Conservation (phyloP, 192 early-diverging fungal genomes). For the Chytriomyces confervae region DNA sequence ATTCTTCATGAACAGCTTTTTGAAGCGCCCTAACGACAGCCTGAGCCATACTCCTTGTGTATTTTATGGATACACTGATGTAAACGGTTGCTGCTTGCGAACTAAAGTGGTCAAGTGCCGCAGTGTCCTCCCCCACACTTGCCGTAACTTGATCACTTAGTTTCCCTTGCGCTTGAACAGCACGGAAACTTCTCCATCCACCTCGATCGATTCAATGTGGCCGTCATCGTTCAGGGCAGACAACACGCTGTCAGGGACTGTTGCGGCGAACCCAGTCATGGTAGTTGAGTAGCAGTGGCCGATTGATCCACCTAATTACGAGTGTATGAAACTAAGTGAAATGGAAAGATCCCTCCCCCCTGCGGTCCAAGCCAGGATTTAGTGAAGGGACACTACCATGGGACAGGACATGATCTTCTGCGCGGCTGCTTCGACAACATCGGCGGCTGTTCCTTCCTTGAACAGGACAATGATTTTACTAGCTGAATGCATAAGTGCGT, state of each 20-base stretch:
- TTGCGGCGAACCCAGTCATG: slow-evolving; percentile 62
- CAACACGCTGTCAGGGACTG: slow-evolving; percentile 57
- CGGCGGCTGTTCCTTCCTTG: slow-evolving; percentile 54
- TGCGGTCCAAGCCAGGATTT: no score
- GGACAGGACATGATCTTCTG: slow-evolving; percentile 26
- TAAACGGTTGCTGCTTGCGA: no score
- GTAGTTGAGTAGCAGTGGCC: slow-evolving; percentile 57
- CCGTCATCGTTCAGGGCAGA: slow-evolving; percentile 47
- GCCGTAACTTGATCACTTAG: no score
- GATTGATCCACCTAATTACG: slow-evolving; percentile 48
- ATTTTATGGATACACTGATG: no score
- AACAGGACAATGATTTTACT: slow-evolving; percentile 60
- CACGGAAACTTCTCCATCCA: slow-evolving; percentile 61
- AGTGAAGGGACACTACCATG: no score
- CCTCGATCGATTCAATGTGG: slow-evolving; percentile 60
- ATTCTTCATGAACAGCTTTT: no score
- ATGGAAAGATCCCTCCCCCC: slow-evolving; percentile 7
- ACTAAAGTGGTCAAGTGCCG: no score
- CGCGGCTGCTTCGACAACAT: slow-evolving; percentile 47
- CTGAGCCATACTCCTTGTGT: no score
- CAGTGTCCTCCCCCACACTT: no score
- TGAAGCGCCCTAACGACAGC: no score
- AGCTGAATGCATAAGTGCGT: no score
- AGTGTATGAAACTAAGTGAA: neutral
- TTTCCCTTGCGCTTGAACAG: slow-evolving; percentile 15